A percentile compares a stretch with the other conserved stretches of the same genome.
Conservation (phyloP, 148 eudicot genomes). For the Chenopodium quinoa region DNA sequence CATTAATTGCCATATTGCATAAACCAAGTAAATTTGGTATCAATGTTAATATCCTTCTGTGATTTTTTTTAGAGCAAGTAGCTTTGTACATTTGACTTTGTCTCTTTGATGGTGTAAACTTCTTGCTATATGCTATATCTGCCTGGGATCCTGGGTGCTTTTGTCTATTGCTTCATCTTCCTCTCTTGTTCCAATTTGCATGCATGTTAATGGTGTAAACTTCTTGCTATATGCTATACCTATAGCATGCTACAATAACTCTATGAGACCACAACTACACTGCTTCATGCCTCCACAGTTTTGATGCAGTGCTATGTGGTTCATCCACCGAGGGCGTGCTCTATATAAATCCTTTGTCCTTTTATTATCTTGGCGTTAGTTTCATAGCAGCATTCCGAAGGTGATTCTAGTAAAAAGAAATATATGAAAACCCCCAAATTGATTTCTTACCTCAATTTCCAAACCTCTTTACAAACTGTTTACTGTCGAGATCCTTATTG, state of each 20-base stretch:
- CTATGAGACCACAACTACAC: background rate
- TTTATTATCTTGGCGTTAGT: background rate
- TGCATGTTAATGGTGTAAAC: background rate
- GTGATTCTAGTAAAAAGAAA: background rate
- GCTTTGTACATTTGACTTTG: background rate
- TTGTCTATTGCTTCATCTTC: background rate
- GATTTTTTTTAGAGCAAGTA: background rate
- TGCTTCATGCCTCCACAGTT: constrained; percentile 8
- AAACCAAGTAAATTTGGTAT: background rate
- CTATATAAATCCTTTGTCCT: background rate
- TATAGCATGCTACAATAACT: no score
- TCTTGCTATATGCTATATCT: background rate
- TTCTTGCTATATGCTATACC: background rate
- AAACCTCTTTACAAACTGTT: background rate
- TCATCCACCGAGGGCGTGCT: background rate
- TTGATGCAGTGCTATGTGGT: background rate
- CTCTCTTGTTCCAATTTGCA: background rate
- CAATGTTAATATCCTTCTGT: no score
- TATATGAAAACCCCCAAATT: background rate
- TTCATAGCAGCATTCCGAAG: background rate
- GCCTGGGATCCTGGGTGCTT: background rate
- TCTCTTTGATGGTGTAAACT: background rate
- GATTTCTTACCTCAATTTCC: background rate
- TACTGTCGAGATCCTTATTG: background rate
- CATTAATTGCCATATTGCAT: background rate